Conservation (phyloP, 2,329 filamentous ascomycete species). For the Ophiostoma sp. region DNA sequence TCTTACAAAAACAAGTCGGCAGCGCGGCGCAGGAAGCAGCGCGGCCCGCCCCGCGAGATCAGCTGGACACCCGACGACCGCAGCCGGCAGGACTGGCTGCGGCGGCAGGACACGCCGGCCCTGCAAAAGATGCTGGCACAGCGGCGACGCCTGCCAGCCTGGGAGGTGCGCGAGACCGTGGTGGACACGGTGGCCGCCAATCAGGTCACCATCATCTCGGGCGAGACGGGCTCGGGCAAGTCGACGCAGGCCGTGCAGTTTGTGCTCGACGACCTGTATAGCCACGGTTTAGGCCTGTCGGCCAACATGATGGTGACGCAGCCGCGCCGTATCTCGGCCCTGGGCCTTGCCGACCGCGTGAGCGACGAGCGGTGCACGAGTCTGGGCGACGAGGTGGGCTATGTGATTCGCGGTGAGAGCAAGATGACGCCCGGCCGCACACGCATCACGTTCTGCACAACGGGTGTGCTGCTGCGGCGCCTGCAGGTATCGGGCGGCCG, state of each 20-base stretch:
- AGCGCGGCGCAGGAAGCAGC: constrained; percentile 35
- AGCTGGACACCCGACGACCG: constrained; percentile 56
- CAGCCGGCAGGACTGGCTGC: constrained; percentile 64
- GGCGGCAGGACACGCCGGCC: constrained; percentile 57
- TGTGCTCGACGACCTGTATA: constrained; percentile 84
- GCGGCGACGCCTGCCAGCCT: constrained; percentile 75
- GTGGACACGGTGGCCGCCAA: constrained; percentile 68
- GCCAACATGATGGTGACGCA: constrained; percentile 95
- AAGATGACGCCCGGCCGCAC: constrained; percentile 59
- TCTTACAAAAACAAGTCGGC: constrained; percentile 27
- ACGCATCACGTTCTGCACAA: constrained; percentile 92
- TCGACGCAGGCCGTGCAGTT: constrained; percentile 97
- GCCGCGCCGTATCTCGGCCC: constrained; percentile 85
- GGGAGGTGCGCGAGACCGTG: constrained; percentile 73
- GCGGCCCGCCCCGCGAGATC: constrained; percentile 52
- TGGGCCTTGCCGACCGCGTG: constrained; percentile 90
- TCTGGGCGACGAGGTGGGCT: constrained; percentile 85
- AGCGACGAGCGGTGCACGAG: constrained; percentile 70
- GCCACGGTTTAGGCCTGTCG: constrained; percentile 63
- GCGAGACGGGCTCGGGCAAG: constrained; percentile 95
- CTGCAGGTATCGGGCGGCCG: constrained; percentile 84
- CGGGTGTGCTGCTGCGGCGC: constrained; percentile 81
- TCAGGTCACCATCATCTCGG: constrained; percentile 93
- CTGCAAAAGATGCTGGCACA: constrained; percentile 70
- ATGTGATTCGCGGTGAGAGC: constrained; percentile 85